Conservation (phyloP, 441 rosid genomes). For the Daphne laureola region DNA sequence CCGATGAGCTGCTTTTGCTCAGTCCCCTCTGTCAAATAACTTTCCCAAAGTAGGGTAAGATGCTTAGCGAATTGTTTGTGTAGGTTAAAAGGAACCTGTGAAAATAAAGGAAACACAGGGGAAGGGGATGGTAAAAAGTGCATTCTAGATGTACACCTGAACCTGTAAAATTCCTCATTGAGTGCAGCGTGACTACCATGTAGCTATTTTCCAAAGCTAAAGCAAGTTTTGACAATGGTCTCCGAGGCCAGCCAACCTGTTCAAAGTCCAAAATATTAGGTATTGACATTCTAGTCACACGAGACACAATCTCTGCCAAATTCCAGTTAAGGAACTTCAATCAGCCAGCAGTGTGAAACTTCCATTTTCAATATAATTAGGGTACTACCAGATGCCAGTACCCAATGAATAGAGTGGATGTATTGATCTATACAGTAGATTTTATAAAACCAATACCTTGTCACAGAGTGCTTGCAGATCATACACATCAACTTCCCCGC, state of each 20-base stretch:
- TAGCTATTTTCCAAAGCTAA: constrained; percentile 91
- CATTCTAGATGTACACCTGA: constrained; percentile 46
- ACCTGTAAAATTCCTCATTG: constrained; percentile 43
- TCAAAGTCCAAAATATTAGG: not conserved
- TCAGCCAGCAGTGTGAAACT: too few relatives aligned
- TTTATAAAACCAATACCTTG: constrained; percentile 36
- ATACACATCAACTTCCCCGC: constrained; percentile 84
- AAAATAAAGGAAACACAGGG: constrained; percentile 5
- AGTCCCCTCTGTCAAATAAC: constrained; percentile 87
- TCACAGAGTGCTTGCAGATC: constrained; percentile 90
- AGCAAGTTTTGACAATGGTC: constrained; percentile 80
- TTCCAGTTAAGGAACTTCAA: not conserved
- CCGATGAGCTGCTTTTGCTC: constrained; percentile 71
- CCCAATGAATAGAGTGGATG: not conserved
- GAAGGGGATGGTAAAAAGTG: not conserved
- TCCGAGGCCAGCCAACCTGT: constrained; percentile 96
- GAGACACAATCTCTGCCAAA: too few relatives aligned
- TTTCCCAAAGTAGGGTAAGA: constrained; percentile 89
- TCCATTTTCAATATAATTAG: not conserved
- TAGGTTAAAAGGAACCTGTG: constrained; percentile 22
- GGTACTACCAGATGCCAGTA: not conserved
- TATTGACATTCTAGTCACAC: too few relatives aligned
- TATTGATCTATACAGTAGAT: too few relatives aligned
- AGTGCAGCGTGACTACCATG: constrained; percentile 89
- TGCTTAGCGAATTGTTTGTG: constrained; percentile 47